Evolutionary conservation across 139 green algal genomes (phyloP), one percentile per base, ranked within the genome.

Genomic region (Tetradesmus obliquus): DNA sequence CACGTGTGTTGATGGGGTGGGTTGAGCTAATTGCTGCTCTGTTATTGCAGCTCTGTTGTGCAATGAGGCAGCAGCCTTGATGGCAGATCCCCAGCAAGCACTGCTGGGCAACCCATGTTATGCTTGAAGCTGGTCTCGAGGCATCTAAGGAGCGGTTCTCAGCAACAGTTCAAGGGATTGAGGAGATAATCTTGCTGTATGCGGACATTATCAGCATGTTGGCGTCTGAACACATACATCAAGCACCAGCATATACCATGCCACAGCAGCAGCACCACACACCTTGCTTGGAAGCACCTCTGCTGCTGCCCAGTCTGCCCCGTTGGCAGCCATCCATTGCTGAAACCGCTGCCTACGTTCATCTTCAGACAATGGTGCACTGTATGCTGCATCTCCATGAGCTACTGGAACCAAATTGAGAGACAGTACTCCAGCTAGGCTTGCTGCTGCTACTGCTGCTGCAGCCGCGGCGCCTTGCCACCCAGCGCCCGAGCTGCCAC

Each of bases 291-390:
- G 85, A 5, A 53, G 22, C 24, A 89, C 62, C 6, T 81, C 85
- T 66, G 85, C 85, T 55, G 66, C 85, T 51, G 85, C 54, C 32
- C 32, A 82, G 15, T 89, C 66, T 19, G 85, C 85, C 9, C 85
- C 85, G 22, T 89, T 89, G 15, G 62, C 85, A n/a, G 85, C 32
- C 85, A 89, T 89, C 85, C 85, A 89, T 17, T 81, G 53, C 17
- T 62, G 62, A 89, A 89, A 89, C 45, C 76, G 62, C 6, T 60
- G 54, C 13, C 45, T 69, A 6, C 45, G 85, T 10, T 51, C 45
- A 2, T 89, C 62, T 1, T 82, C 57, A 22, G 84, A 57, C 1
- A 55, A 9, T 79, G 8, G 55, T 24, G 24, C 15, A 22, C 1
- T 55, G 57, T 76, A 55, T 13, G 4, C 24, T 79, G 58, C 22